These are phyloP conservation scores for Fusarium sp. DNA, from an alignment of 2,329 filamentous ascomycete species.

Conservation along the genomic window DNA sequence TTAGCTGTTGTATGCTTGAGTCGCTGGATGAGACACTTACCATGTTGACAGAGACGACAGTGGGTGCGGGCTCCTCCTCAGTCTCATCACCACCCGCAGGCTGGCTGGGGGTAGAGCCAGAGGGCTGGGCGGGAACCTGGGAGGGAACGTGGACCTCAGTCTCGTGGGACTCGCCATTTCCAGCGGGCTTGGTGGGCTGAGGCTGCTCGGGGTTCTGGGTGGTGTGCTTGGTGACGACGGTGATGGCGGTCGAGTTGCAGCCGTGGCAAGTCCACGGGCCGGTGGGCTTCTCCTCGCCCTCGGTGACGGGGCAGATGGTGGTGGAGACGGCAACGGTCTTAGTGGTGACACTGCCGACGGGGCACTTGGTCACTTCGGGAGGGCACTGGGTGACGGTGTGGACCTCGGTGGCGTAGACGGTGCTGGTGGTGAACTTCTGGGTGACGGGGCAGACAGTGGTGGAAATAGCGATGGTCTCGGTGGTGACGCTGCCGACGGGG, in stretches of 20 bases:
- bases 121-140: neutral
- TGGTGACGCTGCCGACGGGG: conserved; percentile 38
- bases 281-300: neutral
- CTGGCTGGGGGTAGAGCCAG: neutral
- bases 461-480: conserved; percentile 24
- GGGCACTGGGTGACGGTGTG: conserved; percentile 42
- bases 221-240: conserved; percentile 2
- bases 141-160: neutral
- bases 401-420: conserved; percentile 42
- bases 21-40: neutral
- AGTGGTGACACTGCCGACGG: conserved; percentile 42
- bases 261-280: conserved; percentile 7
- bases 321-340: conserved; percentile 9
- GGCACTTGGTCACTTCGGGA: neutral
- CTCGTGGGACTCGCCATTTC: neutral
- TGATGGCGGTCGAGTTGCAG: conserved; percentile 11
- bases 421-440: conserved; percentile 42
- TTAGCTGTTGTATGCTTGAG: neutral
- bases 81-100: neutral
- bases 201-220: neutral
- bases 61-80: neutral
- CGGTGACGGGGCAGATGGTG: conserved; percentile 8
- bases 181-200: conserved; percentile 1
- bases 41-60: neutral
- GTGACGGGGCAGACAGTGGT: conserved; percentile 2